These are phyloP conservation scores for Platanthera guangdongensis DNA, from an alignment of 106 monocot species.

Conservation along the genomic window DNA sequence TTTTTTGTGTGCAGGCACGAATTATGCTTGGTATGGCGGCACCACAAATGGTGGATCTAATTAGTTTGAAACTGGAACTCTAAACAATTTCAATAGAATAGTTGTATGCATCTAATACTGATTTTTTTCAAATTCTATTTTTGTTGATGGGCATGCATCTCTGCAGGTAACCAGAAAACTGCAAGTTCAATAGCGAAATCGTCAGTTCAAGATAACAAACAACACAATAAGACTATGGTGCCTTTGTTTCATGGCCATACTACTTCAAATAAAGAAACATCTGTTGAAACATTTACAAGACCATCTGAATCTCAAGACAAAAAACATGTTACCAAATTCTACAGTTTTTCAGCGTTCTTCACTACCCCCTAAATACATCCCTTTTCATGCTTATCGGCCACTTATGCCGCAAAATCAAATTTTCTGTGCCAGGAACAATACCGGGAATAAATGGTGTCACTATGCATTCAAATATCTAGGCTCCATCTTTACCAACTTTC, in stretches of 20 bases:
- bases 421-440: slow-evolving; percentile 13
- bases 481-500: slow-evolving; percentile 20
- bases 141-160: slow-evolving; percentile 36
- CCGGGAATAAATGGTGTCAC: slow-evolving; percentile 16
- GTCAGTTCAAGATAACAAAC: slow-evolving; percentile 19
- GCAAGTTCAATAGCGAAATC: slow-evolving; percentile 13
- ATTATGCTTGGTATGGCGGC: slow-evolving; percentile 86
- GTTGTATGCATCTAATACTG: background rate
- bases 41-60: slow-evolving; percentile 59
- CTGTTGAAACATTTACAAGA: slow-evolving; percentile 19
- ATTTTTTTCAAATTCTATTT: background rate
- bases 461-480: slow-evolving; percentile 13
- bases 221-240: slow-evolving; percentile 17
- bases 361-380: slow-evolving; percentile 18
- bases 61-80: background rate
- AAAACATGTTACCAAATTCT: slow-evolving; percentile 20
- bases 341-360: slow-evolving; percentile 16
- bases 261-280: slow-evolving; percentile 22
- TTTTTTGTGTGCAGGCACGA: slow-evolving; percentile 41
- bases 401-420: slow-evolving; percentile 15
- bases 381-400: slow-evolving; percentile 30
- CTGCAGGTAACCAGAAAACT: slow-evolving; percentile 32
- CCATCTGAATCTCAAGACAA: slow-evolving; percentile 18
- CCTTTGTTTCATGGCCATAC: no score
- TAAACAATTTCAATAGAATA: slow-evolving; percentile 6